A percentile compares a stretch with the other conserved stretches of the same genome.
Conservation (phyloP, 2,329 filamentous ascomycete genomes). For the Colletotrichum musae region DNA sequence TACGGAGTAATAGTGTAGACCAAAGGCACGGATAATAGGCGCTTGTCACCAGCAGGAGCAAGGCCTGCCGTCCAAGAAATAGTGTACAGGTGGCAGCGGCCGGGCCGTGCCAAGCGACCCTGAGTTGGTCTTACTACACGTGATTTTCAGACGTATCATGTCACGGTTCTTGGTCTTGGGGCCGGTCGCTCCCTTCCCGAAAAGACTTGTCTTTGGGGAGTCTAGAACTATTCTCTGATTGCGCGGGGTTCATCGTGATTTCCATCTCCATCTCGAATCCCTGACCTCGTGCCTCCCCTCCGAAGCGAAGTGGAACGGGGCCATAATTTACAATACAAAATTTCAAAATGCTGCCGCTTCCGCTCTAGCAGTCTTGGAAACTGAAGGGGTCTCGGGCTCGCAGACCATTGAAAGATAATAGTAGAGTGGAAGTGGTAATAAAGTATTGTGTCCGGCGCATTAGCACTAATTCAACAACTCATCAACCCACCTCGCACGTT, state of each 20-base stretch:
- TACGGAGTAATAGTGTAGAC: not conserved
- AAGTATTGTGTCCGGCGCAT: constrained; percentile 27
- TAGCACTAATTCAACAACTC: constrained; percentile 34
- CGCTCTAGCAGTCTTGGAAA: not conserved
- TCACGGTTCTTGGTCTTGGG: not conserved
- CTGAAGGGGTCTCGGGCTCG: not conserved
- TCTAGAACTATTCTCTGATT: constrained; percentile 12
- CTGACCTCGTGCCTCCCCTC: constrained; percentile 7
- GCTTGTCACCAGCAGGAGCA: not conserved
- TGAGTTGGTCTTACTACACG: constrained; percentile 21
- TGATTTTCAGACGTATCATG: constrained; percentile 20
- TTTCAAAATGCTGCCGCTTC: not conserved
- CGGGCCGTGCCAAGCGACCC: constrained; percentile 29
- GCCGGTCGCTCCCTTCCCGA: not conserved
- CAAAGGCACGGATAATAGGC: not conserved
- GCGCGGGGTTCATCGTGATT: constrained; percentile 22
- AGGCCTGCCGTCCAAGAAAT: constrained; percentile 3
- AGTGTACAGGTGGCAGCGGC: constrained; percentile 14
- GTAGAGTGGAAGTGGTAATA: constrained; percentile 24
- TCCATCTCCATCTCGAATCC: constrained; percentile 10
- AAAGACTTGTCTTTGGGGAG: not conserved
- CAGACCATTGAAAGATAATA: not conserved
- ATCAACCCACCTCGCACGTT: constrained; percentile 24
- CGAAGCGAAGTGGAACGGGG: not conserved
- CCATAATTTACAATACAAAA: not conserved